A percentile compares a stretch with the other conserved stretches of the same genome.
phyloP scores from a whole-genome alignment of 768 basidiomycete species.

The Leucosporidium yakuticum region DNA sequence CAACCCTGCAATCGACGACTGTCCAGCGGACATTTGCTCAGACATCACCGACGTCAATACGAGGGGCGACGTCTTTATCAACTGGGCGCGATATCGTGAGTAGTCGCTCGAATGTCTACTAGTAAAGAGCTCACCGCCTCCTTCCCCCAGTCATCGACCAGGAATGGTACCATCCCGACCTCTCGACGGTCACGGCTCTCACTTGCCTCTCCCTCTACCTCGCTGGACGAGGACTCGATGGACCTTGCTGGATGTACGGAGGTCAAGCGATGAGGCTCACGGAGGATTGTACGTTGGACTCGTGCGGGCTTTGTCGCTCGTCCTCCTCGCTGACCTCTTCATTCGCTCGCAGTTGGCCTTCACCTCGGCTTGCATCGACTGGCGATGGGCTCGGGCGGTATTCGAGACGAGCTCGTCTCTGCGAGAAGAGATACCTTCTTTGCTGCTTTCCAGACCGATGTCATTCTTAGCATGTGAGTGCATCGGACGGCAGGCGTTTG shows the following conservation, averaged over 20 bases:
- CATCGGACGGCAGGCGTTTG: too few species aligned
- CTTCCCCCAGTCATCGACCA: slow-evolving; percentile 14
- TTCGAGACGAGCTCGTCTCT: not conserved
- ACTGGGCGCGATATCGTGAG: slow-evolving; percentile 11
- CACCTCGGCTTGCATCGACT: slow-evolving; percentile 16
- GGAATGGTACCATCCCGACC: slow-evolving; percentile 16
- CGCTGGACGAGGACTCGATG: slow-evolving; percentile 8
- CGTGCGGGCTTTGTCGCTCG: too few species aligned
- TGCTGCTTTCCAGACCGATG: not conserved
- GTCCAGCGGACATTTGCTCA: slow-evolving; percentile 22
- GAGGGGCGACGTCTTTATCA: slow-evolving; percentile 28
- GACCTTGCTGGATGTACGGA: not conserved
- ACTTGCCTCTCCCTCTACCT: slow-evolving; percentile 17
- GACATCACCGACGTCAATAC: slow-evolving; percentile 22
- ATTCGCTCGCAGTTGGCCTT: not conserved
- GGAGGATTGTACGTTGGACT: slow-evolving; percentile 4
- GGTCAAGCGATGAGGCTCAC: not conserved
- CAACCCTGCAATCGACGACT: slow-evolving; percentile 23
- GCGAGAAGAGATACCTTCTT: slow-evolving; percentile 1
- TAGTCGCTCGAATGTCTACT: not conserved
- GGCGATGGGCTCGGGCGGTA: slow-evolving; percentile 1
- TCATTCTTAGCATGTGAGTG: too few species aligned
- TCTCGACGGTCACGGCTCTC: slow-evolving; percentile 25
- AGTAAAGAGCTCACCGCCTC: not conserved
- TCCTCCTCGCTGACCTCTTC: too few species aligned